Evolutionary conservation across 2,329 filamentous ascomycete species (phyloP), one percentile per base, ranked within the genome.

Genomic region (Stachybotrys chartarum): DNA sequence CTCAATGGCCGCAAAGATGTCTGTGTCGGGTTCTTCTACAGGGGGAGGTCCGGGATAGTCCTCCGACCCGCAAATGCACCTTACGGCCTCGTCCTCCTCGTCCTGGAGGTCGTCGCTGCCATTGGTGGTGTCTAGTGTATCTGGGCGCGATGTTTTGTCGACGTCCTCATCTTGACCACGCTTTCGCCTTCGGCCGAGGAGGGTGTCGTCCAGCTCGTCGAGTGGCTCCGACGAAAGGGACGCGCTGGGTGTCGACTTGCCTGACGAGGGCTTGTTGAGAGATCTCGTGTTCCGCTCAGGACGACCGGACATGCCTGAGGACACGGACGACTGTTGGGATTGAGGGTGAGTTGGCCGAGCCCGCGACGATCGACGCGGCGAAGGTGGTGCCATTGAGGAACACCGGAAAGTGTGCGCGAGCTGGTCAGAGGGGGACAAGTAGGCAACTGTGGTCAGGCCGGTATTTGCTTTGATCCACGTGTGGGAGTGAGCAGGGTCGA

Each of bases 11-110:
- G 80, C 73, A 74, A 84, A 74, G 69, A 80, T 73, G 64, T 85
- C 78, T 59, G 78, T 70, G 64, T 84, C 78, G 66, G 78, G 78
- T 56, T 82, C 78, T 60, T 86, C 81, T 64, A 82, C 80, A 55
- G 82, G 82, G 56, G 88, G 82, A 64, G 86, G 88, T 54, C 94
- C 94, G 24, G 94, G 94, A 73, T 97, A 97, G 56, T 99, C 94
- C 67, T 95, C 91, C 64, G 88, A 86, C 63, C 91, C 92, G 74
- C 94, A 99, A 61, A 99, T 87, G 75, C 94, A 99, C 63, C 94
- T 86, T 67, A 96, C 96, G 55, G 94, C 85, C 76, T 97, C 94
- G 67, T 97, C 92, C 70, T 97, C 91, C 66, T 88, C 88, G 53
- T 74, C 71, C 57, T 90, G 88, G 51, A 87, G 81, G 55, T 91